Evolutionary conservation across 169 alveolate genomes (phyloP), one percentile per base, ranked within the genome.

Genomic region (Pseudocohnilembus persalinus): DNA sequence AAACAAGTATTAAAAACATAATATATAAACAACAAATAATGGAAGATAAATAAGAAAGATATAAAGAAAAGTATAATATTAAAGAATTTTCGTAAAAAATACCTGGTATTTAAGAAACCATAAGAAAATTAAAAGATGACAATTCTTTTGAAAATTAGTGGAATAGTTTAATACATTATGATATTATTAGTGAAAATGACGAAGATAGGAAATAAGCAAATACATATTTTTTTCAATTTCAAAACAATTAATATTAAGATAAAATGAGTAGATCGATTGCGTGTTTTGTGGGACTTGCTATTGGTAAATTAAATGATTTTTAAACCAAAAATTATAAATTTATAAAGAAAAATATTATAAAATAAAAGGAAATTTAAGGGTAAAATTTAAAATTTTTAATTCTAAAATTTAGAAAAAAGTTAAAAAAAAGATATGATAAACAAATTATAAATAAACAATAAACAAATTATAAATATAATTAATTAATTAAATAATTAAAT

Each of bases 111-210:
- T 64, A 0, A 20, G 26, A 77, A 26, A 32, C 82, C 6, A 33
- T 77, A 0, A 77, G 82, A 77, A 77, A 77, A 77, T 77, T 77
- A 33, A 77, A 77, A 33, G 82, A 77, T n/a, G 82, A 77, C 33
- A 77, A 77, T 27, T 31, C 82, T 25, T 77, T 77, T 34, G 82
- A 77, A 33, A 77, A 63, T 0, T 77, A 77, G 6, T 77, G 34
- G 29, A 31, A 33, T 16, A 25, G 27, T 0, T 33, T 77, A 1
- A 64, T 77, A 31, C 82, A 77, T 33, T 77, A 77, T 77, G 82
- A 77, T 77, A 32, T 77, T 34, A 33, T 77, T 25, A n/a, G 27
- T 4, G 27, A 32, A 0, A 68, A 77, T 0, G 82, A 77, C 33
- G 0, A 77, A 27, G 82, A 77, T 77, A 77, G 82, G 63, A 11